Evolutionary conservation across 225 moss, liverwort and hornwort genomes (phyloP).

Genomic region (Marchantia polymorpha): DNA sequence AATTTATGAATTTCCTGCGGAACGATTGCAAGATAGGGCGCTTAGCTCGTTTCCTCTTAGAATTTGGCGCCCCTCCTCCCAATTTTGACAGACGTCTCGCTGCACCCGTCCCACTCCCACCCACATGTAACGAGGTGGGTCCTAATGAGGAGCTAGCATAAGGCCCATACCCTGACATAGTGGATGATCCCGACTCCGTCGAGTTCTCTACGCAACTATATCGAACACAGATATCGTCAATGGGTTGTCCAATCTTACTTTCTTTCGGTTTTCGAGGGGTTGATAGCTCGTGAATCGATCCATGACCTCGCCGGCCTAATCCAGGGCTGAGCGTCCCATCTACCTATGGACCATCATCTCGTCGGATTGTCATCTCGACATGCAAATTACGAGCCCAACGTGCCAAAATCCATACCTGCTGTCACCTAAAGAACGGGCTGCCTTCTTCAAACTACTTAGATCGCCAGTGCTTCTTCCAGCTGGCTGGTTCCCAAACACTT

Average conservation of each 20-base stretch:
- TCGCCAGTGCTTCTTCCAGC: background rate
- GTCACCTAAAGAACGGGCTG: background rate
- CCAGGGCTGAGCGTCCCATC: background rate
- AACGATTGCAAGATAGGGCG: conserved; percentile 26
- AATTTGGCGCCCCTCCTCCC: conserved; percentile 17
- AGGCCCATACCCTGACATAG: conserved; percentile 31
- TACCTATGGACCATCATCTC: background rate
- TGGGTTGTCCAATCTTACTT: background rate
- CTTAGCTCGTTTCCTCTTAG: conserved; percentile 32
- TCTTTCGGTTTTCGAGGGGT: background rate
- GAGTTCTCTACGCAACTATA: background rate
- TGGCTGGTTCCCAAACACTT: background rate
- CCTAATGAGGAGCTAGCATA: conserved; percentile 36
- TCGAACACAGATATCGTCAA: background rate
- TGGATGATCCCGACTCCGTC: background rate
- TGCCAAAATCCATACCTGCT: background rate
- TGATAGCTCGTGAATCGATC: background rate
- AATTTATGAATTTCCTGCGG: conserved; percentile 38
- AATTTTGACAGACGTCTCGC: conserved; percentile 37
- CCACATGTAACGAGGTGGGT: conserved; percentile 28
- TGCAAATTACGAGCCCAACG: background rate
- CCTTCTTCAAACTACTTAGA: background rate
- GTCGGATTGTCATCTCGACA: background rate
- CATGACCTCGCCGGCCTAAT: background rate
- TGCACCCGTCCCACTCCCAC: conserved; percentile 15